These are phyloP conservation scores for Trichothecium sympodiale DNA, from an alignment of 2,329 filamentous ascomycete genomes.

Conservation along the genomic window DNA sequence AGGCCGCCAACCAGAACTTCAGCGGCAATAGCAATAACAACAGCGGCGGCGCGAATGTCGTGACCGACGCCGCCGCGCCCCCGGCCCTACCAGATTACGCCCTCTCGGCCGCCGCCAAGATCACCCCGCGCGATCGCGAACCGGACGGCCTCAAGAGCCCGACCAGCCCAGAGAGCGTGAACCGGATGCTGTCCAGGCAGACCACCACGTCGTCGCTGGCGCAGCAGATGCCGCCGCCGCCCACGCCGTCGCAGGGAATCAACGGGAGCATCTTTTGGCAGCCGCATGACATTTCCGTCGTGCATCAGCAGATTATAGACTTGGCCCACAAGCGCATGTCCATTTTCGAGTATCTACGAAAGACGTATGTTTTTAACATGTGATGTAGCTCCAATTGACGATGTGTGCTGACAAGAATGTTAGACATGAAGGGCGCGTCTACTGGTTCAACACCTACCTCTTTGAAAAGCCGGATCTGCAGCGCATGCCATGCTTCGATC, in stretches of 20 bases:
- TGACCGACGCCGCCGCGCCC: constrained; percentile 35
- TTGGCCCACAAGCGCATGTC: constrained; percentile 86
- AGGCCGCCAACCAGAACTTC: constrained; percentile 6
- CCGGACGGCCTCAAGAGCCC: constrained; percentile 10
- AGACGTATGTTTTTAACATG: constrained; percentile 54
- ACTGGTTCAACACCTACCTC: constrained; percentile 97
- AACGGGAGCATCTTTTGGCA: constrained; percentile 15
- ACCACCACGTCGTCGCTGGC: constrained; percentile 20
- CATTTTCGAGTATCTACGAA: constrained; percentile 83
- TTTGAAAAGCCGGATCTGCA: constrained; percentile 74
- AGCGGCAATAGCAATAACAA: no score
- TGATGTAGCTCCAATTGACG: neutral
- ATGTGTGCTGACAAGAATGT: constrained; percentile 1
- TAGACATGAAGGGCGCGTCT: constrained; percentile 86
- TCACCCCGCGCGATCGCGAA: constrained; percentile 19
- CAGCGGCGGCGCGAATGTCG: constrained; percentile 9
- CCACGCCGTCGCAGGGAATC: constrained; percentile 7
- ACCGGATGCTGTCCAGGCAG: constrained; percentile 33
- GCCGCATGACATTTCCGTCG: constrained; percentile 34
- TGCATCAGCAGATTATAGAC: constrained; percentile 64
- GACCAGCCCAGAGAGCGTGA: constrained; percentile 22
- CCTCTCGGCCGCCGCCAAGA: constrained; percentile 35
- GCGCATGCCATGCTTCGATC: constrained; percentile 76
- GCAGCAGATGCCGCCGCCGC: constrained; percentile 12
- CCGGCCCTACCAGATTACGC: constrained; percentile 45